Base-by-base conservation (phyloP, 1,139 yeast species). In the Debaryomyces sp. region DNA sequence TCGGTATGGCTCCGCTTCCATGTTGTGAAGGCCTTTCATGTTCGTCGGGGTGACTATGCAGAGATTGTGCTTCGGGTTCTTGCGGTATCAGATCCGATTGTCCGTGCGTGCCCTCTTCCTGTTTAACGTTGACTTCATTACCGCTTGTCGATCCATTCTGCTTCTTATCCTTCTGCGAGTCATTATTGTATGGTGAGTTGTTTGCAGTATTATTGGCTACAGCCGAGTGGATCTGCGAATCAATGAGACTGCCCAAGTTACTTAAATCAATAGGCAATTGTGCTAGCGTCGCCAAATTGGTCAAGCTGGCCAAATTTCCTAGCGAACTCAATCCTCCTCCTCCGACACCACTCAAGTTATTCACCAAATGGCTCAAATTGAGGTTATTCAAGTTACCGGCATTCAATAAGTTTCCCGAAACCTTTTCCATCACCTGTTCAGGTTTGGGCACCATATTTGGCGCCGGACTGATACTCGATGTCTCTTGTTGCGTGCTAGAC, bases 331-430 rank as follows among this genome's bases (percentile, higher is more conserved):
- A 56, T 47, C 71, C 76, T 12, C 71, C 21, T 18, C 21, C 69
- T 12, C 74, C 70, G 26, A 68, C 49, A 6, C 75, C 76, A 29
- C 76, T 66, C 32, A 76, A 59, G 50, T 73, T 74, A 54, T 76
- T 73, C 22, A 76, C 78, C 54, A 76, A 66, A 50, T 75, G 80
- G 49, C 79, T 72, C 46, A 76, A 55, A 54, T 74, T 76, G 52
- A 76, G 60, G 54, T 75, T 76, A 53, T 76, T 75, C 51, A 76
- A 61, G 54, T 75, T 75, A 3, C 80, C 81, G 2, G 80, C 80
- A 49, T 66, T 67, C 23, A 76, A 59, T 15, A 75, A 53, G 36
- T 56, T 51, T 15, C 52, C 44, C 23, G 51, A 6, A 15, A 41
- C 7, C 29, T 30, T 29, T 18, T 22, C 43, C 3, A 13, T n/a